Percentiles rank a stretch among this genome's conserved stretches.
Conservation (phyloP, 768 basidiomycete genomes). For the Amanita rubescens region DNA sequence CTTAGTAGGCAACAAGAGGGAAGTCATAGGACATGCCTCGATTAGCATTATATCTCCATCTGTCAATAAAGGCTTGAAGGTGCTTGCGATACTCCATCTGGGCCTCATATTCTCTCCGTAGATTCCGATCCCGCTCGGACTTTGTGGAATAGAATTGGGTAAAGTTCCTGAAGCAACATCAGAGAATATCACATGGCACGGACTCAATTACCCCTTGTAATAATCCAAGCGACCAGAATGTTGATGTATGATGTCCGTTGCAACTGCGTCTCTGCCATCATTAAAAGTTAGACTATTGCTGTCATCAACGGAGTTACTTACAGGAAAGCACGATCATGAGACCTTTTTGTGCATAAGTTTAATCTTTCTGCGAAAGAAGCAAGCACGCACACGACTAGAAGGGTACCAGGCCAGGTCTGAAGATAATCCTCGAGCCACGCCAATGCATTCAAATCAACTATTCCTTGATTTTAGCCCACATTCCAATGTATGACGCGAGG, state of each 20-base stretch:
- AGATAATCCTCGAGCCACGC: slow-evolving; percentile 98
- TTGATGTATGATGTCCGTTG: slow-evolving; percentile 97
- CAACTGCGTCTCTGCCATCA: slow-evolving; percentile 72
- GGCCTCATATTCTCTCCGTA: slow-evolving; percentile 91
- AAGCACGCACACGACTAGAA: slow-evolving; percentile 77
- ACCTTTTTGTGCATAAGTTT: slow-evolving; percentile 35
- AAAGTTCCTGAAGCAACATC: slow-evolving; percentile 62
- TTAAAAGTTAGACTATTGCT: not conserved
- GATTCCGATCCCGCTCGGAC: slow-evolving; percentile 85
- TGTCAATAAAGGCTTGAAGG: slow-evolving; percentile 95
- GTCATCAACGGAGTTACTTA: slow-evolving; percentile 23
- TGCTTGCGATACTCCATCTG: slow-evolving; percentile 95
- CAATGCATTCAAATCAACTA: slow-evolving; percentile 89
- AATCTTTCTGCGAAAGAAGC: not conserved
- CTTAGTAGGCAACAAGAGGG: not conserved
- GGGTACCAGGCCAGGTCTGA: slow-evolving; percentile 88
- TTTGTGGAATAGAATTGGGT: slow-evolving; percentile 99
- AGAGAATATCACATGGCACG: not conserved
- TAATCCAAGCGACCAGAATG: slow-evolving; percentile 91
- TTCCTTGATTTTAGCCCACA: not conserved
- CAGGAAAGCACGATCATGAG: slow-evolving; percentile 97
- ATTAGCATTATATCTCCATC: slow-evolving; percentile 98
- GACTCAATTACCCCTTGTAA: slow-evolving; percentile 76
- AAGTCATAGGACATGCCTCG: slow-evolving; percentile 44
- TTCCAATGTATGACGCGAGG: not conserved